Base-by-base conservation (phyloP, 345 rosid species). In the Carallia pectinifolia region DNA sequence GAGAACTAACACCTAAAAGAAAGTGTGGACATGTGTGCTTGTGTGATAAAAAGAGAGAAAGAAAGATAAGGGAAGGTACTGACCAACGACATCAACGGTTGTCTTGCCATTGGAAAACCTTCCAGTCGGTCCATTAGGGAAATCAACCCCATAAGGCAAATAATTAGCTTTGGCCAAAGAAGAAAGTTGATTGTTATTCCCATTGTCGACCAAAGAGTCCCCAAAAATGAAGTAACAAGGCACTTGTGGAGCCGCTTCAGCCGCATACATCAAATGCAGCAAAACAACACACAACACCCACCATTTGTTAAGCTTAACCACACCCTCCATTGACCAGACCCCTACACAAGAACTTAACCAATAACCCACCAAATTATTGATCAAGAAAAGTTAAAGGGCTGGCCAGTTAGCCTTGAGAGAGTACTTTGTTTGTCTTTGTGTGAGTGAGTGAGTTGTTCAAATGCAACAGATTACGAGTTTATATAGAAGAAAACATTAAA, bases 131-230 rank as follows among this genome's bases (percentile, higher is more conserved):
- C 68, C 68, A 30, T 58, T 58, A 62, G 50, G 50, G 50, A 65
- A 65, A n/a, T 65, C 68, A 29, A 65, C 48, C 56, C 68, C 68
- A 65, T 65, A 65, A 48, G 66, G 66, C 50, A 63, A 63, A 39
- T 63, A 63, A 39, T 63, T 17, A 4, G 66, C 66, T 27, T 53
- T 63, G 15, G 66, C 66, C 66, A 63, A 12, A 23, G 66, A 63
- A 6, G 23, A 5, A 13, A 63, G 66, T 44, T 13, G 66, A 30
- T 63, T 63, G 33, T 63, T 63, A 30, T 63, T 63, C 27, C 66
- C 66, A 44, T 63, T 63, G 27, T 63, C 66, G 27, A 63, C 66
- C 53, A 63, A 17, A 8, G 66, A 63, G 16, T 63, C 60, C 34
- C 60, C 60, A 27, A 56, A 56, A 23, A 56, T 10, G 60, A 56